Conservation (phyloP, 2,329 filamentous ascomycete species). For the Xylariaceae sp. region DNA sequence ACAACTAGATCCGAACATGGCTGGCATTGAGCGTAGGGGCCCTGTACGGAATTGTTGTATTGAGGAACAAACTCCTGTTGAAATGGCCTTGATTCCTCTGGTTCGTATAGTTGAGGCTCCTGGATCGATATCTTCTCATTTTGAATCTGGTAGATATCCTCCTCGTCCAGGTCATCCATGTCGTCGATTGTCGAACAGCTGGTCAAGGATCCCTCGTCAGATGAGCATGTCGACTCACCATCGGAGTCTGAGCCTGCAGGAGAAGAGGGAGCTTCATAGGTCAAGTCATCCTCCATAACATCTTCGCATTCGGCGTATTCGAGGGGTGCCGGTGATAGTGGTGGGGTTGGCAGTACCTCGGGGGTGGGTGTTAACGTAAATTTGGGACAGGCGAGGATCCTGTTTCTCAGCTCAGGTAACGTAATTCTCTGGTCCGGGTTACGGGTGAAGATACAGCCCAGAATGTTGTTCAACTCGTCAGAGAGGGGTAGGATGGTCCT, state of each 20-base stretch:
- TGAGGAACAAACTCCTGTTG: constrained; percentile 47
- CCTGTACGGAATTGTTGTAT: constrained; percentile 35
- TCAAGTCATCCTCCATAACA: constrained; percentile 42
- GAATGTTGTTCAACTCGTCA: constrained; percentile 80
- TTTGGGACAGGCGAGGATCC: constrained; percentile 70
- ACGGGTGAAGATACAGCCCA: constrained; percentile 82
- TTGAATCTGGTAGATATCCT: constrained; percentile 41
- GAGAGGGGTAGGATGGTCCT: constrained; percentile 90
- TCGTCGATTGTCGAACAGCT: constrained; percentile 51
- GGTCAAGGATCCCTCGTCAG: constrained; percentile 54
- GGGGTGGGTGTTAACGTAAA: constrained; percentile 56
- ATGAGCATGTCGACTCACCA: constrained; percentile 42
- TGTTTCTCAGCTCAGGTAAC: constrained; percentile 70
- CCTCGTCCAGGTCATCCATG: constrained; percentile 48
- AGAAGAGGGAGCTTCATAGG: constrained; percentile 44
- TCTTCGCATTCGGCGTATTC: constrained; percentile 49
- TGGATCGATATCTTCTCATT: constrained; percentile 40
- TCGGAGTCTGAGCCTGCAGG: constrained; percentile 45
- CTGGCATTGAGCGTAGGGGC: constrained; percentile 33
- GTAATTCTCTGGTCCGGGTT: constrained; percentile 80
- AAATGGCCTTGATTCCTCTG: constrained; percentile 43
- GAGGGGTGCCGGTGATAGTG: constrained; percentile 41
- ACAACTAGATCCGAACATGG: constrained; percentile 30
- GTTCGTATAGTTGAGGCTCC: constrained; percentile 42
- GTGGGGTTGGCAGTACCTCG: constrained; percentile 37